Evolutionary conservation across 805 yeast species (phyloP), one percentile per base, ranked within the genome.

Genomic region (Myxozyma geophila): DNA sequence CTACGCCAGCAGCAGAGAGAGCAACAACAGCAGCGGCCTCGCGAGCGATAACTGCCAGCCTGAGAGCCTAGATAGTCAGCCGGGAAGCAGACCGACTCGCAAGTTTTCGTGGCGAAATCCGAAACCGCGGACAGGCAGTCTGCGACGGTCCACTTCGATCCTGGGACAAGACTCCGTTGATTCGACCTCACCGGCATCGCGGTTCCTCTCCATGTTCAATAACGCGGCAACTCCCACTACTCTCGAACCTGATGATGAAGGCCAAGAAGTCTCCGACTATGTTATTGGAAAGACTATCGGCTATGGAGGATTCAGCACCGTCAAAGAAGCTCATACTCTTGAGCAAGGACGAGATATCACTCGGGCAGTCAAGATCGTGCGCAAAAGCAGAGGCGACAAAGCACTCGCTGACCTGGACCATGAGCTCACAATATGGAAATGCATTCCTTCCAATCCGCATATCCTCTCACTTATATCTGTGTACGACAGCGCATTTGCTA

Each of bases 271-370:
- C 1, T 86, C 84, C 15, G 85, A 85, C 68, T 80, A 82, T 77
- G 74, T 72, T 37, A 73, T 92, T 37, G 96, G 96, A 0, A 85
- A 85, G 69, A 82, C 87, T 10, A 87, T 91, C 66, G 97, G 97
- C 1, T 85, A 84, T 73, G 97, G 98, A 13, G 96, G 96, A 0
- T 92, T 95, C 88, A 96, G 97, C 10, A 82, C 87, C 36, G 87
- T 92, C 10, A 78, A 96, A 62, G 93, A 89, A 73, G 89, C 93
- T 67, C 74, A 72, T 8, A 66, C 75, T 15, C 62, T 70, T 13
- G 72, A 72, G 28, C 47, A 67, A 28, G 76, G 75, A 49, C 49
- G 70, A 19, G 67, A 67, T 54, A 62, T 70, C 10, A 64, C 72
- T 12, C 66, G 67, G 41, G 96, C 95, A 0, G 84, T 88, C 67